phyloP scores from a whole-genome alignment of 75 land plant species.

The Sequoiadendron giganteum region DNA sequence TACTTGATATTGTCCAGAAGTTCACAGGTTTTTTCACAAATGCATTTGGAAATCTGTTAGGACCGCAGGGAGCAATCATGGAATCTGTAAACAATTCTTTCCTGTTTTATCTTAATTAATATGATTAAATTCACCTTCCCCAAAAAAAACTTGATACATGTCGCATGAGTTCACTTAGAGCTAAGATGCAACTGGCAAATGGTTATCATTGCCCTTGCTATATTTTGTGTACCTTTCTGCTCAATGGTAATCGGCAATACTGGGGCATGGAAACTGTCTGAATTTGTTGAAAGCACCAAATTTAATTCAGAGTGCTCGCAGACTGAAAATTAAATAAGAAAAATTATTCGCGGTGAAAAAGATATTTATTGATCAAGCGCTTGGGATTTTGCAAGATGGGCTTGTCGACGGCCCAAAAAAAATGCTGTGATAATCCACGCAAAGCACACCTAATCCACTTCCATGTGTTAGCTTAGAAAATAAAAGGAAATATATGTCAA shows the following conservation, averaged over 20 bases:
- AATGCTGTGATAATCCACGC: constrained; percentile 66
- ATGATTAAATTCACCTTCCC: not conserved
- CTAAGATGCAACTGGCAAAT: not conserved
- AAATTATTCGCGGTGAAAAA: not conserved
- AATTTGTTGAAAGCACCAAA: not conserved
- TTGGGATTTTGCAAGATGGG: constrained; percentile 50
- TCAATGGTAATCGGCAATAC: not conserved
- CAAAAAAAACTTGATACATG: not conserved
- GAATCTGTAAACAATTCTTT: too few species aligned
- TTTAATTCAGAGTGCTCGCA: not conserved
- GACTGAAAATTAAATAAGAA: not conserved
- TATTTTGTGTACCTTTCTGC: not conserved
- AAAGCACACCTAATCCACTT: constrained; percentile 58
- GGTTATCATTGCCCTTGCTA: not conserved
- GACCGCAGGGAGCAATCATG: too few species aligned
- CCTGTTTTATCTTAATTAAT: too few species aligned
- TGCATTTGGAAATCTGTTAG: too few species aligned
- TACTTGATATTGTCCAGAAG: too few species aligned
- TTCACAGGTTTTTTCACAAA: too few species aligned
- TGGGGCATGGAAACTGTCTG: not conserved
- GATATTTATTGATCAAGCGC: constrained; percentile 14
- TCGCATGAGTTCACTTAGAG: not conserved
- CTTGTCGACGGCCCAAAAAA: constrained; percentile 68
- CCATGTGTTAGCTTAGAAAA: not conserved
- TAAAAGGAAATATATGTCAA: not conserved